phyloP scores from a whole-genome alignment of 176 grass and related monocot species.

The Zoysia pacifica region DNA sequence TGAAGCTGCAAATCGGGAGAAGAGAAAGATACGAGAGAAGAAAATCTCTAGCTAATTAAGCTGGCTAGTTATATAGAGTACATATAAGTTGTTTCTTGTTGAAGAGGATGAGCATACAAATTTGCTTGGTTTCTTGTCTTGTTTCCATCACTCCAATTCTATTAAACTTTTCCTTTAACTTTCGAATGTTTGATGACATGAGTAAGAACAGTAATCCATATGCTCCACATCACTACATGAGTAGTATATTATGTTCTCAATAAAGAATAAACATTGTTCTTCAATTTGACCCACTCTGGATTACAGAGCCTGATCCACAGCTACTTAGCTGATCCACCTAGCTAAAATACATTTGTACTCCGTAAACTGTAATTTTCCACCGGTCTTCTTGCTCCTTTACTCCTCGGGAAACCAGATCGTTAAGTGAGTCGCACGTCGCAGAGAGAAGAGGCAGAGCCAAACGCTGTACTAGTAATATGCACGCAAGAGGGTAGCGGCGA shows the following conservation, averaged over 20 bases:
- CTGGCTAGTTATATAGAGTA: constrained; percentile 21
- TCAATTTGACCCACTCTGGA: neutral
- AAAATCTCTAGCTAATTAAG: neutral
- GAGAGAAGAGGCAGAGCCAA: neutral
- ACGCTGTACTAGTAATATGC: constrained; percentile 6
- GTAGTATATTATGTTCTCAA: neutral
- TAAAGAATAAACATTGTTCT: neutral
- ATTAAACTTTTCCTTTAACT: neutral
- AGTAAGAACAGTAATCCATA: neutral
- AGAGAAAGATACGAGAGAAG: neutral
- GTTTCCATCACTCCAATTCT: neutral
- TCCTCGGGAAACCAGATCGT: constrained; percentile 15
- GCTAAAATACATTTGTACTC: neutral
- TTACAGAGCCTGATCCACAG: neutral
- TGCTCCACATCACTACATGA: neutral
- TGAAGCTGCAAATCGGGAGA: neutral
- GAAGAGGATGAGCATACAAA: constrained; percentile 10
- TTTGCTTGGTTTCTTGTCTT: neutral
- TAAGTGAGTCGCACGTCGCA: constrained; percentile 27
- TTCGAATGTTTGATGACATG: neutral
- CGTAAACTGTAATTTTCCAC: constrained; percentile 18
- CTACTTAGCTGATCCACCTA: neutral
- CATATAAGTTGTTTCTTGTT: constrained; percentile 38
- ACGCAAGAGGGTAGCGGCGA: constrained; percentile 44
- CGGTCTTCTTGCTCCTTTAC: neutral